Percentiles rank a stretch among this genome's conserved stretches.
Evolutionary conservation across 192 early-diverging fungal genomes (phyloP).

Genomic region (Coemansia sp.): DNA sequence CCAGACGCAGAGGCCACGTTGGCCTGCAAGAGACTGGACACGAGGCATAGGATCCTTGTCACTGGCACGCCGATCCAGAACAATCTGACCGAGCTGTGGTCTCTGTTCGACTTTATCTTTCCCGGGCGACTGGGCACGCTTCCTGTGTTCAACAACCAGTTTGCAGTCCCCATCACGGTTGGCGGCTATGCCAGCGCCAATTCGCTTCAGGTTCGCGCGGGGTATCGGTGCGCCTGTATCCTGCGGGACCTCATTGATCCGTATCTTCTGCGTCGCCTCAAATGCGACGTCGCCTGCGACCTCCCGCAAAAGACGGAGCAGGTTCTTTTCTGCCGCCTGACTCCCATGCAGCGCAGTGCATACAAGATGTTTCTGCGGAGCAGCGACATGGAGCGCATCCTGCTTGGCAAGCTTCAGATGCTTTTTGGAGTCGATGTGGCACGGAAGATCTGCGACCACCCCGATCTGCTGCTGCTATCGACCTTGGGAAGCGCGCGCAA

Average conservation of each 20-base stretch:
- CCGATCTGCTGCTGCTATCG: constrained; percentile 61
- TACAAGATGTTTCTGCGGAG: constrained; percentile 75
- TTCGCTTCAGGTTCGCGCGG: constrained; percentile 87
- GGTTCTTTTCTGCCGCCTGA: constrained; percentile 88
- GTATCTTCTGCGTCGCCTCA: constrained; percentile 87
- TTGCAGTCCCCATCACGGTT: constrained; percentile 85
- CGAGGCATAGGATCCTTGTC: constrained; percentile 69
- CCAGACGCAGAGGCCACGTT: constrained; percentile 85
- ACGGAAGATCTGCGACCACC: constrained; percentile 97
- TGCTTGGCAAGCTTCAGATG: constrained; percentile 76
- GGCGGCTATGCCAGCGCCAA: constrained; percentile 93
- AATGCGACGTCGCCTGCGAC: constrained; percentile 86
- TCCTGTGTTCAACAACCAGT: constrained; percentile 63
- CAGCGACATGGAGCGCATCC: constrained; percentile 69
- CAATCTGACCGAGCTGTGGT: constrained; percentile 77
- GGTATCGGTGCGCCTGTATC: constrained; percentile 87
- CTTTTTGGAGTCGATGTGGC: constrained; percentile 88
- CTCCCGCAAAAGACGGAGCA: constrained; percentile 90
- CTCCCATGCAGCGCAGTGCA: constrained; percentile 62
- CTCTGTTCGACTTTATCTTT: constrained; percentile 75
- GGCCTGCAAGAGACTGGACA: constrained; percentile 68
- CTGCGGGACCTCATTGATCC: constrained; percentile 91
- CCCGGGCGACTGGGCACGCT: constrained; percentile 68
- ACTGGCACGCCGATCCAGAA: constrained; percentile 84
- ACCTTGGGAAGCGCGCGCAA: constrained; percentile 19